phyloP scores from a whole-genome alignment of 2,329 filamentous ascomycete genomes.

The Neonectria punicea region DNA sequence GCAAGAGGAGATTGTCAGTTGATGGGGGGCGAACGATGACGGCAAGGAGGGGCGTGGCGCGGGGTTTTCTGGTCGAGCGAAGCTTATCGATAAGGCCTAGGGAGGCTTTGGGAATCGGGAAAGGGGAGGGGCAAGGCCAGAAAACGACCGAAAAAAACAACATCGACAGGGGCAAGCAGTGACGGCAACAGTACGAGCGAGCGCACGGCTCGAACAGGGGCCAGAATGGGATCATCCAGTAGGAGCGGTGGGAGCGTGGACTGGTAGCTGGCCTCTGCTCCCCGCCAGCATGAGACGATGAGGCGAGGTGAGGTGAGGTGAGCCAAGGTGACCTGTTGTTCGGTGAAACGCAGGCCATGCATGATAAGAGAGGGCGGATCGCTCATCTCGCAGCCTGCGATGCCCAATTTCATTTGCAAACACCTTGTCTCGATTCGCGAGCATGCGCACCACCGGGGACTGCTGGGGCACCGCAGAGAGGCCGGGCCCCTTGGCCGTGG shows the following conservation, averaged over 20 bases:
- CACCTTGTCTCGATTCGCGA: conserved; percentile 39
- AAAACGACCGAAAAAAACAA: background rate
- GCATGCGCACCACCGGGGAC: conserved; percentile 4
- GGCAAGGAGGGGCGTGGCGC: conserved; percentile 35
- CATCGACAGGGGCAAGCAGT: background rate
- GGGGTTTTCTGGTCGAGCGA: conserved; percentile 39
- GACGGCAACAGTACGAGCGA: background rate
- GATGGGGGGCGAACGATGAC: conserved; percentile 35
- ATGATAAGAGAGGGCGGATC: conserved; percentile 35
- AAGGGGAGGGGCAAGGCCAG: conserved; percentile 28
- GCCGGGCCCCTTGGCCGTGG: conserved; percentile 8
- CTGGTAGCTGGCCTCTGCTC: conserved; percentile 15
- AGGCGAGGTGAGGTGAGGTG: conserved; percentile 36
- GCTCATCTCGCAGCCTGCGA: conserved; percentile 27
- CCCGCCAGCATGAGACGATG: background rate
- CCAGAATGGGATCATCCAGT: conserved; percentile 39
- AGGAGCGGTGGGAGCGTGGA: conserved; percentile 8
- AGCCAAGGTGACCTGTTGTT: conserved; percentile 31
- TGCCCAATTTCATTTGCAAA: conserved; percentile 35
- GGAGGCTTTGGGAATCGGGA: conserved; percentile 15
- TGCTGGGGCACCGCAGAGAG: background rate
- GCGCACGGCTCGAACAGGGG: conserved; percentile 15
- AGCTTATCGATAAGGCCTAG: conserved; percentile 39
- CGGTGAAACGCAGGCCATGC: conserved; percentile 33
- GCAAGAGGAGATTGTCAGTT: conserved; percentile 37